Conservation (phyloP, 192 early-diverging fungal species). For the Spinellus fusiger region DNA sequence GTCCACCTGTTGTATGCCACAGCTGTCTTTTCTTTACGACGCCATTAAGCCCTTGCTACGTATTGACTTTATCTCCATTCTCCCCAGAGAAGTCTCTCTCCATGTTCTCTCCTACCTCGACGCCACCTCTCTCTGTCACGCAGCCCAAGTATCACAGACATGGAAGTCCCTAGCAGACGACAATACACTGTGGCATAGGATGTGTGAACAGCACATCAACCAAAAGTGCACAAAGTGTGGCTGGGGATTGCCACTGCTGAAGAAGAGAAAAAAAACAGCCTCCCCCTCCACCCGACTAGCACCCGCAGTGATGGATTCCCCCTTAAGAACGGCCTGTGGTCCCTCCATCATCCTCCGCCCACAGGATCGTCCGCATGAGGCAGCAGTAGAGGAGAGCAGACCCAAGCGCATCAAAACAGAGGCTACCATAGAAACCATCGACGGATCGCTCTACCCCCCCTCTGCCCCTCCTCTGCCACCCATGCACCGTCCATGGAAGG, state of each 20-base stretch:
- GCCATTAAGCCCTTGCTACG: conserved; percentile 66
- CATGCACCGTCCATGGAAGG: conserved; percentile 83
- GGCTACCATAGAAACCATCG: neutral
- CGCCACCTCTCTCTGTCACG: conserved; percentile 83
- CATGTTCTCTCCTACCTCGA: conserved; percentile 88
- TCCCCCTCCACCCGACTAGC: conserved; percentile 9
- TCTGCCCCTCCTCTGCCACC: conserved; percentile 15
- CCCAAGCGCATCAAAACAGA: conserved; percentile 6
- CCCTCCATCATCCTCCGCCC: neutral
- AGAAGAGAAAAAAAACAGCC: conserved; percentile 57
- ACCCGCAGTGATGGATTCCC: conserved; percentile 18
- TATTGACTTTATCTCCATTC: conserved; percentile 75
- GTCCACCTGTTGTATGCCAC: conserved; percentile 76
- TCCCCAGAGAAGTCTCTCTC: conserved; percentile 77
- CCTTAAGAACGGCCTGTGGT: conserved; percentile 9
- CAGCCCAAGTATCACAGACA: conserved; percentile 75
- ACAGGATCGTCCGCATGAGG: neutral
- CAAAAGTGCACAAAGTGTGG: conserved; percentile 94
- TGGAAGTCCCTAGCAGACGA: conserved; percentile 87
- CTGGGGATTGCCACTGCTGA: conserved; percentile 90
- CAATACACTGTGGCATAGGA: conserved; percentile 94
- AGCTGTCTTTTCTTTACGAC: conserved; percentile 77
- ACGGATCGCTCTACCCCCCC: conserved; percentile 10
- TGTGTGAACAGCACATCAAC: conserved; percentile 98
- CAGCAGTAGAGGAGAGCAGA: neutral